Evolutionary conservation across 257 asterid genomes (phyloP), one percentile per base, ranked within the genome.

Genomic region (Mentha longifolia): DNA sequence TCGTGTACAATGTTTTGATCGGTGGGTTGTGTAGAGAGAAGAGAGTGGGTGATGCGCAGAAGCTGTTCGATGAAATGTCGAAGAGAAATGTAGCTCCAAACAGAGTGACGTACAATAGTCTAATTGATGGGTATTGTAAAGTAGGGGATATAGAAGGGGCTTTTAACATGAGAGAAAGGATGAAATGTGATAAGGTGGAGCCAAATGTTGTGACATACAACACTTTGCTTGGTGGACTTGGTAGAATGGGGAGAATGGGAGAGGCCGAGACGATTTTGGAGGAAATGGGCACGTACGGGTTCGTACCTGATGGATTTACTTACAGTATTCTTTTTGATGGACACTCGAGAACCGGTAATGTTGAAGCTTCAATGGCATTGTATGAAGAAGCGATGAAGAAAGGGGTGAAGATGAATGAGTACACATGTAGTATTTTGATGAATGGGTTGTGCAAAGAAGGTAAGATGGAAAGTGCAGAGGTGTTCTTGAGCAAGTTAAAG

Each of bases 41-140:
- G 83, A 87, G 87, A 68, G 71, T 87, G 37, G 80, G 56, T n/a
- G 93, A 89, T 16, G 98, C 97, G 2, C 50, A 42, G 74, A 81
- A 87, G 61, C 60, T 92, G 88, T 84, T 92, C 50, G 95, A 90
- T 66, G 96, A 90, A 80, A 92, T 90, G 98, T 51, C 71, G 46
- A 70, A 67, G 66, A 74, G 83, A 59, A 87, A 79, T 42, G 86
- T 90, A 58, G 64, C 47, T 9, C 90, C 86, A 1, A 81, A 76
- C 74, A 80, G 69, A 61, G 92, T 88, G 72, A 87, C 97, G 0
- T 90, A 80, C 79, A 92, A 90, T 69, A 85, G 84, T 37, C 77
- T 92, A 51, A 88, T 92, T 55, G 98, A 90, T 72, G 93, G 95
- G 58, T 83, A 70, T 69, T 92, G 97, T 78, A 92, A 89, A 62